Evolutionary conservation across 2,329 filamentous ascomycete genomes (phyloP).

Genomic region (Cytospora leucostoma): DNA sequence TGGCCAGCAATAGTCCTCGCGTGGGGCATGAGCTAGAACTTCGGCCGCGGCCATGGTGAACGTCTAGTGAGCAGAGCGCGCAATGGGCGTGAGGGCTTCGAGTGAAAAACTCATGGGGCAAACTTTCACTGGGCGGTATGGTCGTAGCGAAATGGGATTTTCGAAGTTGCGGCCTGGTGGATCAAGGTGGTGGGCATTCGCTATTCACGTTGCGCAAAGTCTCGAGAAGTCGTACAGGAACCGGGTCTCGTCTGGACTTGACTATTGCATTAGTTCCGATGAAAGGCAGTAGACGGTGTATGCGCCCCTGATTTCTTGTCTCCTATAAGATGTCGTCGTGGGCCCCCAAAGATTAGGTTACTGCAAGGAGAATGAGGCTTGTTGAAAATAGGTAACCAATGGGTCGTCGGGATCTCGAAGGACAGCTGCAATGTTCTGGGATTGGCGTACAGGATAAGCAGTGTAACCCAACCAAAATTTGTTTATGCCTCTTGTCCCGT

Average conservation of each 20-base stretch:
- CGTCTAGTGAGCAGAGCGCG: conserved; percentile 43
- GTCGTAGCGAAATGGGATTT: conserved; percentile 5
- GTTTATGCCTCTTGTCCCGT: conserved; percentile 1
- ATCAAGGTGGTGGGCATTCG: not conserved
- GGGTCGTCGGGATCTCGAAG: conserved; percentile 17
- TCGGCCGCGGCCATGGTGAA: conserved; percentile 57
- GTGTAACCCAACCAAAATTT: conserved; percentile 17
- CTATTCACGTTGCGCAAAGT: not conserved
- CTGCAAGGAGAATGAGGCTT: conserved; percentile 24
- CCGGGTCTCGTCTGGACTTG: not conserved
- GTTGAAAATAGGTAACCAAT: conserved; percentile 17
- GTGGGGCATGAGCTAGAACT: conserved; percentile 47
- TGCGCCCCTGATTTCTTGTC: not conserved
- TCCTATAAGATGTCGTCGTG: not conserved
- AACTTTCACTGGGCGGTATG: conserved; percentile 23
- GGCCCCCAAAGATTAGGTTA: conserved; percentile 19
- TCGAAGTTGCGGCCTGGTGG: not conserved
- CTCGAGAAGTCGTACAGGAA: not conserved
- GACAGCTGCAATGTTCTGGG: conserved; percentile 12
- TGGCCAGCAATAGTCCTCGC: conserved; percentile 40
- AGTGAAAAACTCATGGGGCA: conserved; percentile 52
- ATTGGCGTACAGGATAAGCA: conserved; percentile 13
- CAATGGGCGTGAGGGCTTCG: conserved; percentile 34
- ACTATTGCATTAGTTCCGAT: no score
- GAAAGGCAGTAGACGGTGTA: conserved; percentile 1